Evolutionary conservation across 1,284 basidiomycete genomes (phyloP).

Genomic region (Rhodotorula sp.): DNA sequence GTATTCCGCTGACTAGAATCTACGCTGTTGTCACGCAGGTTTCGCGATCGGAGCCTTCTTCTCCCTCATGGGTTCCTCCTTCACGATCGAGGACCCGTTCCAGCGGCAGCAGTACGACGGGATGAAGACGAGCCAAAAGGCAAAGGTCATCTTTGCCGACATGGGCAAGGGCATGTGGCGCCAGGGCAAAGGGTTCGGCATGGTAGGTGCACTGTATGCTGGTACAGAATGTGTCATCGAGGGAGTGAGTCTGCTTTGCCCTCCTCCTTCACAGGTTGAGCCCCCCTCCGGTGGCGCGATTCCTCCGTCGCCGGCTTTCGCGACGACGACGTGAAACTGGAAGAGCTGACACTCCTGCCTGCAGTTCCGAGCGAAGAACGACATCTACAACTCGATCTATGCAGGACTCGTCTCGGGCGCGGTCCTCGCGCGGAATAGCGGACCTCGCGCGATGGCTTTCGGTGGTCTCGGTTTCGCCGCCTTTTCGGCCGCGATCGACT

Average conservation of each 20-base stretch:
- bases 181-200: constrained; percentile 87
- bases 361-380: constrained; percentile 93
- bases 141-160: constrained; percentile 82
- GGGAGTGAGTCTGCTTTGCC: constrained; percentile 71
- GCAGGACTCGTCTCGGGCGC: constrained; percentile 53
- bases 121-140: constrained; percentile 66
- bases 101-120: constrained; percentile 50
- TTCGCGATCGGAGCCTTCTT: constrained; percentile 93
- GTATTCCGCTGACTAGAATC: neutral
- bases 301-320: too few relatives aligned
- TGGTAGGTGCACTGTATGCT: constrained; percentile 88
- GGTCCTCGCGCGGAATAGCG: constrained; percentile 72
- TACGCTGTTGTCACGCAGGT: constrained; percentile 55
- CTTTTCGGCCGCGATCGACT: constrained; percentile 83
- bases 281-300: too few relatives aligned
- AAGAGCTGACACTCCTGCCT: neutral
- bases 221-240: constrained; percentile 95
- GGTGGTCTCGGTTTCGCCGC: constrained; percentile 79
- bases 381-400: constrained; percentile 71
- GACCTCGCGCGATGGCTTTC: constrained; percentile 67
- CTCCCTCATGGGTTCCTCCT: constrained; percentile 90
- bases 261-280: too few relatives aligned
- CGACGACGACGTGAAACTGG: too few relatives aligned
- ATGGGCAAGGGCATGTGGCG: constrained; percentile 92
- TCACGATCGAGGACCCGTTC: constrained; percentile 92